Evolutionary conservation across 2,329 filamentous ascomycete species (phyloP), one percentile per base, ranked within the genome.

Genomic region (Diaporthe sp.): DNA sequence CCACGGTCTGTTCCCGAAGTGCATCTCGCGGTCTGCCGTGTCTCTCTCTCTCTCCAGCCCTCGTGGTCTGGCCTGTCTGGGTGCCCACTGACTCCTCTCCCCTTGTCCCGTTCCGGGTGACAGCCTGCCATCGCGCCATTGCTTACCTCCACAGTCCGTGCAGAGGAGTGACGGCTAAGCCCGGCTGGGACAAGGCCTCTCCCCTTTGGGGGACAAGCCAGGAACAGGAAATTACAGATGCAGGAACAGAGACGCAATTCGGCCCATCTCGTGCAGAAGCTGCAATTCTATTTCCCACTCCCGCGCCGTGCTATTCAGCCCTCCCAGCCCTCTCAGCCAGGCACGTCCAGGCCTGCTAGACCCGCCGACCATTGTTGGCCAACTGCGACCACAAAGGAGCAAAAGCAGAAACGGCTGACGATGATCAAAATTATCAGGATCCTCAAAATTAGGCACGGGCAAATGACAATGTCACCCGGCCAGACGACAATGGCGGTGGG

Each of bases 31-130:
- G 61, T 66, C 44, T 37, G 61, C 61, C 30, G 44, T 51, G 22
- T 66, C 44, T 66, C 63, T 66, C 56, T 22, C 63, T 63, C 69
- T 44, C 69, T 63, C 35, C 69, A 71, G 56, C 56, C 69, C 69
- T 61, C 69, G 56, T 71, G 69, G 69, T 56, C 42, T 44, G 42
- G 42, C 6, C 6, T 44, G 42, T 66, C 37, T 19, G 63, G 32
- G 47, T 51, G 63, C 30, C 61, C 61, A 66, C 61, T 50, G 61
- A 12, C 22, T 8, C 22, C 30, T 39, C 12, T 69, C 50, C 25
- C 65, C 39, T 47, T 50, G 30, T 58, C 63, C 51, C 55, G 39
- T 70, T 58, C 59, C 13, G 39, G 27, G 2, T 70, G 53, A 47
- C 68, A 58, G 68, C 39, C 53, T 71, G 56, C 53, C 39, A 58